Conservation (phyloP, 1,139 yeast genomes). For the Protomyces lactucae-debilis region DNA sequence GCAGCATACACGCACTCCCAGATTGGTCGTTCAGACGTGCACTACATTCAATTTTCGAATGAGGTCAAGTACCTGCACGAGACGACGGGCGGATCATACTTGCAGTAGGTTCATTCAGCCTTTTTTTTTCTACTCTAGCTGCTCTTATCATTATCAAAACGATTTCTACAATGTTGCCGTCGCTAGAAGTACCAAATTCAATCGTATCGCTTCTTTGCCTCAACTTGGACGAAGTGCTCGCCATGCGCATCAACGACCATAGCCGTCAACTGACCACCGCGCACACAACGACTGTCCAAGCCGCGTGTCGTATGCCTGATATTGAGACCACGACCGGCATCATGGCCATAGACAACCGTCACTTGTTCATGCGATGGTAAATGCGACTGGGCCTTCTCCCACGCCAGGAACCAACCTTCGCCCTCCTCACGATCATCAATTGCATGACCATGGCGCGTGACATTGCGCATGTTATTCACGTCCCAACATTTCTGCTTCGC, state of each 20-base stretch:
- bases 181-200: background rate
- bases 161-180: too few relatives aligned
- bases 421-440: slow-evolving; percentile 15
- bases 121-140: background rate
- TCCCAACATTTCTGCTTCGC: slow-evolving; percentile 20
- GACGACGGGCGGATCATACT: slow-evolving; percentile 19
- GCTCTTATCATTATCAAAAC: too few relatives aligned
- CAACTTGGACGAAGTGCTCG: slow-evolving; percentile 12
- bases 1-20: slow-evolving; percentile 64
- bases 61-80: slow-evolving; percentile 43
- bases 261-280: slow-evolving; percentile 67
- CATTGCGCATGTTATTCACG: slow-evolving; percentile 20
- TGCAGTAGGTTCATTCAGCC: background rate
- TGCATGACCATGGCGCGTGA: slow-evolving; percentile 5
- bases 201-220: slow-evolving; percentile 18
- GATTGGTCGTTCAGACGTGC: slow-evolving; percentile 60
- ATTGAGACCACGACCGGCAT: slow-evolving; percentile 71
- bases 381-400: slow-evolving; percentile 51
- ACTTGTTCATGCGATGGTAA: slow-evolving; percentile 40
- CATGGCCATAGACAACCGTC: slow-evolving; percentile 78
- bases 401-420: slow-evolving; percentile 35
- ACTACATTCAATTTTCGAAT: slow-evolving; percentile 71
- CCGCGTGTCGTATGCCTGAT: slow-evolving; percentile 66
- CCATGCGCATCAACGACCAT: slow-evolving; percentile 43
- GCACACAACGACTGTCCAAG: slow-evolving; percentile 74